A percentile compares a stretch with the other conserved stretches of the same genome.
Evolutionary conservation across 305 asterid species (phyloP).

Genomic region (Galium porrigens): DNA sequence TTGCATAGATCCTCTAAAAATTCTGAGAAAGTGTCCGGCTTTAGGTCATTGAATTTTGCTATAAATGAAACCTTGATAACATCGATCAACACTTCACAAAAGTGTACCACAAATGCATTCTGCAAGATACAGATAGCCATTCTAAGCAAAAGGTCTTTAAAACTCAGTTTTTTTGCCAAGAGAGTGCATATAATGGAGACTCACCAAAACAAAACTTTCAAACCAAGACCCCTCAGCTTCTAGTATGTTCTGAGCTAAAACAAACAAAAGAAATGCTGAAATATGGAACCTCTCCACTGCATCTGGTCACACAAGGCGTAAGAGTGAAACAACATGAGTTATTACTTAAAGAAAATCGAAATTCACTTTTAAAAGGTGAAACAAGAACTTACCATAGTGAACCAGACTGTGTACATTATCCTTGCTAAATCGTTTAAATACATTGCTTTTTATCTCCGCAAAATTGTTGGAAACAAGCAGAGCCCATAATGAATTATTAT

Average conservation of each 20-base stretch:
- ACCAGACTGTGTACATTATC: constrained; percentile 78
- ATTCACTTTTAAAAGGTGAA: not conserved
- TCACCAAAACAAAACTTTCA: constrained; percentile 65
- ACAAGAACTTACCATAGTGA: constrained; percentile 64
- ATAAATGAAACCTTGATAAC: constrained; percentile 82
- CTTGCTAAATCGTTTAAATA: constrained; percentile 88
- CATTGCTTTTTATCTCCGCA: constrained; percentile 93
- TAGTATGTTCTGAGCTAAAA: constrained; percentile 84
- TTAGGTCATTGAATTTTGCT: constrained; percentile 83
- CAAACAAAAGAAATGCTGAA: constrained; percentile 74
- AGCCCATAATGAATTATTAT: constrained; percentile 82
- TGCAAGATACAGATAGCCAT: constrained; percentile 35
- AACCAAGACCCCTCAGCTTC: constrained; percentile 99
- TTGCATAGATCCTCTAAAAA: constrained; percentile 96
- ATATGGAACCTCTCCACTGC: constrained; percentile 95
- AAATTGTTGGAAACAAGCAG: constrained; percentile 94
- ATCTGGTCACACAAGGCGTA: constrained; percentile 35
- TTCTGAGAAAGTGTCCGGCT: constrained; percentile 85
- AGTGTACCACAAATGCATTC: constrained; percentile 73
- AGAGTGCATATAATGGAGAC: constrained; percentile 2
- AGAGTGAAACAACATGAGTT: not conserved
- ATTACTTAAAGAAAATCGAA: not conserved
- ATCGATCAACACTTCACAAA: constrained; percentile 82
- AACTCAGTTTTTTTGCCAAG: not conserved
- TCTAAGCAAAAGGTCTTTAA: constrained; percentile 11